Percentiles rank a stretch among this genome's conserved stretches.
Conservation (phyloP, 139 green algal species). For the Volvox reticuliferus region DNA sequence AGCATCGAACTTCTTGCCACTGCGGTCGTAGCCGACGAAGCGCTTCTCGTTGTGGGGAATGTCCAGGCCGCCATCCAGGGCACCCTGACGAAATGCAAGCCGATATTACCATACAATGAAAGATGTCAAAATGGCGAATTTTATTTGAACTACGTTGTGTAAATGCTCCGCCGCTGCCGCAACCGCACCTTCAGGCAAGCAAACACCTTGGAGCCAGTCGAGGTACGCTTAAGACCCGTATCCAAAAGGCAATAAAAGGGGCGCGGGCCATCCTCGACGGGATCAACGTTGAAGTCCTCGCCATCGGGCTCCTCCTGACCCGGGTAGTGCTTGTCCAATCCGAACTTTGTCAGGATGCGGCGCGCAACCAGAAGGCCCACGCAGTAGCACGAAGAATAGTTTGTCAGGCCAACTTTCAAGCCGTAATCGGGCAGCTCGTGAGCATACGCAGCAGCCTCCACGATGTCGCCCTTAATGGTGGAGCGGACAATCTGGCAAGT, state of each 20-base stretch:
- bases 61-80: slow-evolving; percentile 96
- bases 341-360: slow-evolving; percentile 94
- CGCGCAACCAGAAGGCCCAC: slow-evolving; percentile 95
- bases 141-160: too few species aligned
- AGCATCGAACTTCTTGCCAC: slow-evolving; percentile 93
- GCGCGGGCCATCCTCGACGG: slow-evolving; percentile 87
- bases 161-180: not conserved
- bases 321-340: slow-evolving; percentile 92
- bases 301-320: slow-evolving; percentile 82
- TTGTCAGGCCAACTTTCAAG: slow-evolving; percentile 94
- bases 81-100: slow-evolving; percentile 77
- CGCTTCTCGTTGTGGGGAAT: slow-evolving; percentile 99
- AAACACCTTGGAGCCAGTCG: slow-evolving; percentile 94
- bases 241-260: slow-evolving; percentile 97
- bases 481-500: slow-evolving; percentile 95
- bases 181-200: slow-evolving; percentile 87
- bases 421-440: slow-evolving; percentile 96
- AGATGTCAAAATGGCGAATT: not conserved
- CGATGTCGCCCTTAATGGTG: slow-evolving; percentile 94
- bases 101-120: not conserved
- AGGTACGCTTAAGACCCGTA: slow-evolving; percentile 96
- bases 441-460: slow-evolving; percentile 90
- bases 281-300: slow-evolving; percentile 98
- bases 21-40: slow-evolving; percentile 93
- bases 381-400: slow-evolving; percentile 97